phyloP scores from a whole-genome alignment of 1,284 basidiomycete species.

The Pulveroboletus ridleyi region DNA sequence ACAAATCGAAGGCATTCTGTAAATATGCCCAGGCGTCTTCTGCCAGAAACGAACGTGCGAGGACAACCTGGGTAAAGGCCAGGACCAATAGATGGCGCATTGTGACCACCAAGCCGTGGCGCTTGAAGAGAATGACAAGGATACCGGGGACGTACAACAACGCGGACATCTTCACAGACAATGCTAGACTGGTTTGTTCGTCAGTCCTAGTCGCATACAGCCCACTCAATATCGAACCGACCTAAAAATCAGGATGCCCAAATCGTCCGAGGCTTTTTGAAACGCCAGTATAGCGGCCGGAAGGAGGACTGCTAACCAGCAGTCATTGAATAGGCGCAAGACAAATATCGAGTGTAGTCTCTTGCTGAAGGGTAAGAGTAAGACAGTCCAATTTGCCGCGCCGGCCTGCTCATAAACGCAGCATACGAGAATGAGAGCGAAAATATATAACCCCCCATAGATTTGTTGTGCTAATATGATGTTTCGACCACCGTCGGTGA shows the following conservation, averaged over 20 bases:
- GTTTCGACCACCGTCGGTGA: slow-evolving; percentile 70
- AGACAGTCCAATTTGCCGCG: slow-evolving; percentile 81
- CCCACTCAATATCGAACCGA: slow-evolving; percentile 43
- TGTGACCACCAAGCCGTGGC: slow-evolving; percentile 67
- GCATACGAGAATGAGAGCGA: slow-evolving; percentile 68
- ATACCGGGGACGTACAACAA: slow-evolving; percentile 93
- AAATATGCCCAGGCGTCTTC: slow-evolving; percentile 73
- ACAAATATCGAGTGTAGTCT: slow-evolving; percentile 94
- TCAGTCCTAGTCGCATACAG: slow-evolving; percentile 18
- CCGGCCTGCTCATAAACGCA: slow-evolving; percentile 73
- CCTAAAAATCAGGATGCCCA: slow-evolving; percentile 79
- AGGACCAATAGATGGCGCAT: slow-evolving; percentile 63
- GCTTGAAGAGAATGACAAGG: slow-evolving; percentile 81
- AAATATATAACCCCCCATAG: slow-evolving; percentile 78
- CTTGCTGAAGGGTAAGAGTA: slow-evolving; percentile 88
- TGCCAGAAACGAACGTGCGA: slow-evolving; percentile 80
- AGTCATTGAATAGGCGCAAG: slow-evolving; percentile 96
- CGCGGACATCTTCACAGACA: slow-evolving; percentile 97
- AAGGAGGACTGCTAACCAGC: slow-evolving; percentile 77
- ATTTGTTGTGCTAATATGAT: slow-evolving; percentile 79
- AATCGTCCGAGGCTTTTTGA: slow-evolving; percentile 60
- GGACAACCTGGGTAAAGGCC: slow-evolving; percentile 58
- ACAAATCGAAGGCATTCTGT: slow-evolving; percentile 85
- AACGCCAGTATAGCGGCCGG: slow-evolving; percentile 69
- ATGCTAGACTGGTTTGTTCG: slow-evolving; percentile 63